These are phyloP conservation scores for Myotisia sp. DNA, from an alignment of 2,329 filamentous ascomycete genomes.

Conservation along the genomic window DNA sequence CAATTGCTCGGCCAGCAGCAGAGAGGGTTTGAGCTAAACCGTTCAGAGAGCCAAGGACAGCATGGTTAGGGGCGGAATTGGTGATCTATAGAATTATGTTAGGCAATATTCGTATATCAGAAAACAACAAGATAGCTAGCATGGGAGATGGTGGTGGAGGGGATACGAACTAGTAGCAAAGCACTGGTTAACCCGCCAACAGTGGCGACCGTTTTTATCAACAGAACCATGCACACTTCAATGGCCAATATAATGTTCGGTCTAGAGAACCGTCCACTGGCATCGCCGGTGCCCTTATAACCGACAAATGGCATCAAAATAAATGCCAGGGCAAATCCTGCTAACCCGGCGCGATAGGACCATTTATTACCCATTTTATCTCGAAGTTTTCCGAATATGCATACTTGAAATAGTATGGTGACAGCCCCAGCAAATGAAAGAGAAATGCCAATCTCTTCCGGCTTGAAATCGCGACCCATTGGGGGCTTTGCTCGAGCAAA, in stretches of 20 bases:
- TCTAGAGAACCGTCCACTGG: conserved; percentile 42
- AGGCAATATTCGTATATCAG: background rate
- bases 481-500: conserved; percentile 67
- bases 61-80: conserved; percentile 76
- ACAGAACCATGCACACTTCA: conserved; percentile 65
- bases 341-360: conserved; percentile 64
- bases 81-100: conserved; percentile 50
- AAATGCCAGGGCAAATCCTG: conserved; percentile 71
- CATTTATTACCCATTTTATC: conserved; percentile 69
- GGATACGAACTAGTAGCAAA: conserved; percentile 56
- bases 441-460: conserved; percentile 70
- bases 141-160: background rate
- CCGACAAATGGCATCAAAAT: conserved; percentile 80
- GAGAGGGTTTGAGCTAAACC: conserved; percentile 88
- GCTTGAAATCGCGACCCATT: conserved; percentile 59
- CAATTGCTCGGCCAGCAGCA: conserved; percentile 73
- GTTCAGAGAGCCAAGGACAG: conserved; percentile 77
- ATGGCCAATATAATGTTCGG: conserved; percentile 60
- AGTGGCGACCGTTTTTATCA: conserved; percentile 79
- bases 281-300: conserved; percentile 49
- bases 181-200: conserved; percentile 84
- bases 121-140: background rate
- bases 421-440: conserved; percentile 70
- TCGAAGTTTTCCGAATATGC: conserved; percentile 66
- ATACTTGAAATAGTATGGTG: conserved; percentile 82